Evolutionary conservation across 768 basidiomycete genomes (phyloP).

Genomic region (Cubamyces sp.): DNA sequence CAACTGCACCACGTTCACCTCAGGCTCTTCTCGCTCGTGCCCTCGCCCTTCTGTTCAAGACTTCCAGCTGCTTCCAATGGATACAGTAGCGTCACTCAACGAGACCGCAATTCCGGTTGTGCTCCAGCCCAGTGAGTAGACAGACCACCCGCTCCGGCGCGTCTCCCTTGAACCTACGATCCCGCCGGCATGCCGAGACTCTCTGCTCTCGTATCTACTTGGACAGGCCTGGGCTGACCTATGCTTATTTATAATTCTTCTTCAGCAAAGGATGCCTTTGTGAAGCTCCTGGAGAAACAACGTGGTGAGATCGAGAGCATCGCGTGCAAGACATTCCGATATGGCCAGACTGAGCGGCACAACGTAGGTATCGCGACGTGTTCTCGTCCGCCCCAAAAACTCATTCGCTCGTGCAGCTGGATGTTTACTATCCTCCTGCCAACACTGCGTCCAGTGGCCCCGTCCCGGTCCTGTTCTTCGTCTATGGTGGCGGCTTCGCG

Average conservation of each 20-base stretch:
- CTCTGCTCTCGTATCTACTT: no score
- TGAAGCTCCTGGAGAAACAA: slow-evolving; percentile 53
- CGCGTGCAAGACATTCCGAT: slow-evolving; percentile 59
- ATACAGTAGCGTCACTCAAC: slow-evolving; percentile 13
- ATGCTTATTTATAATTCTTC: not conserved
- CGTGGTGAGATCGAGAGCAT: slow-evolving; percentile 50
- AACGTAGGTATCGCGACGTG: slow-evolving; percentile 39
- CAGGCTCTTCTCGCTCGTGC: not conserved
- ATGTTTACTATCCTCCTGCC: slow-evolving; percentile 60
- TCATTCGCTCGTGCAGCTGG: slow-evolving; percentile 48
- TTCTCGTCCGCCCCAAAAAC: not conserved
- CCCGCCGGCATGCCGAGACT: no score
- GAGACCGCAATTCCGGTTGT: slow-evolving; percentile 15
- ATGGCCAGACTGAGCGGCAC: slow-evolving; percentile 55
- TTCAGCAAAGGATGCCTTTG: slow-evolving; percentile 52
- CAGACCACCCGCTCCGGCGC: no score
- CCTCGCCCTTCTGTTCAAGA: not conserved
- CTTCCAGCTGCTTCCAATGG: slow-evolving; percentile 5
- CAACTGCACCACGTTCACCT: no score
- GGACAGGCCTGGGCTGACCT: no score
- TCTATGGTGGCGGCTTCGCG: slow-evolving; percentile 70
- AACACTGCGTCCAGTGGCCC: slow-evolving; percentile 23
- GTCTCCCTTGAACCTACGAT: no score
- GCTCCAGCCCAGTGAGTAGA: slow-evolving; percentile 20
- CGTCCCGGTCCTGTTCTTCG: slow-evolving; percentile 60